Base-by-base conservation (phyloP, 306 rosid species). In the Morella rubra region DNA sequence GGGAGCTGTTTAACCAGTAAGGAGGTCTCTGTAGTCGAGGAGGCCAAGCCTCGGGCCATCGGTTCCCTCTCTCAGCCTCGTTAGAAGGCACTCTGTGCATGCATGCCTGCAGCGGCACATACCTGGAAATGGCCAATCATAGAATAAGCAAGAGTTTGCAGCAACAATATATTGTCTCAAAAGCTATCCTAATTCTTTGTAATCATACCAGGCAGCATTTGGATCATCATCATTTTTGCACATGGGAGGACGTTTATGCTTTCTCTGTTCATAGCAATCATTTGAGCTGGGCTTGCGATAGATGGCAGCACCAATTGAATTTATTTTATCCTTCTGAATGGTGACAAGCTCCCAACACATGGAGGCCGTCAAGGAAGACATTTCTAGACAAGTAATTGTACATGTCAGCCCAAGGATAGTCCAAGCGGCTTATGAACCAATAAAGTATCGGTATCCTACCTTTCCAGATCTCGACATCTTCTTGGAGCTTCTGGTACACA, bases 291-390 rank as follows among this genome's bases (percentile, higher is more conserved):
- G 96, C 81, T 92, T 96, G 65, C 93, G 91, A 75, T 81, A 96
- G 76, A 96, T 70, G 82, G 98, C 97, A 1, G 88, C 99, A 5
- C 97, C 92, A 69, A 87, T 55, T 0, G 62, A 46, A 73, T 91
- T 92, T 59, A 92, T 64, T 81, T 55, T 79, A 79, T 92, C 93
- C 81, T 88, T 90, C 82, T 84, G 82, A 85, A 91, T 87, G 53
- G 91, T 86, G 76, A 96, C 91, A 41, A 96, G 96, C 81, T 91
- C 99, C 98, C 98, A 92, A 81, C 99, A 92, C 86, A 96, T 86
- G 67, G 96, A 71, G 62, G 76, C 83, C 4, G 98, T 92, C 47
- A 96, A 86, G 45, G 84, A 45, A 16, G 96, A 65, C 98, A 96
- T 96, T 61, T 78, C 98, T 96, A 65, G 15, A 69, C 56, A 52